Evolutionary conservation across 495 filamentous ascomycete species (phyloP).

Genomic region (Amorphotheca resinae): DNA sequence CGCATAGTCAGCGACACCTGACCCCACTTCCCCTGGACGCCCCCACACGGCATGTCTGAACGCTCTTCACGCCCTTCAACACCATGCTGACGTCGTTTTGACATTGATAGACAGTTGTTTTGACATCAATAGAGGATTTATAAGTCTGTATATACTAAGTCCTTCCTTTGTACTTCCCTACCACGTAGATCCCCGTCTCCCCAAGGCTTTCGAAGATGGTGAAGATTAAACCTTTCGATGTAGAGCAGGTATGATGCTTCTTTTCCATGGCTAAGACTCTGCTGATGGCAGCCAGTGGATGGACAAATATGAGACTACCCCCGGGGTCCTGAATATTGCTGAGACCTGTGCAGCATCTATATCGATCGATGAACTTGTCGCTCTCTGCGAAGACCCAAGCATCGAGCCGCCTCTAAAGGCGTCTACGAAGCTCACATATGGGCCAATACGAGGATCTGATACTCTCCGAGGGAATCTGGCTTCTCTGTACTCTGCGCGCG

Average conservation of each 20-base stretch:
- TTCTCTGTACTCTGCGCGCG: constrained; percentile 48
- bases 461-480: constrained; percentile 50
- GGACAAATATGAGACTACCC: constrained; percentile 64
- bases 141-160: no score
- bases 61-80: no score
- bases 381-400: constrained; percentile 41
- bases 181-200: no score
- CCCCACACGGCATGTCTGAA: no score
- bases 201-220: no score
- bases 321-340: constrained; percentile 66
- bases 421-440: constrained; percentile 52
- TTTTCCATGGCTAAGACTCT: neutral
- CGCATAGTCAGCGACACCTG: no score
- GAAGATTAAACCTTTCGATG: constrained; percentile 56
- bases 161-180: no score
- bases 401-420: constrained; percentile 22
- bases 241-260: constrained; percentile 52
- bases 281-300: constrained; percentile 57
- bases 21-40: no score
- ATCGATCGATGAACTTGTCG: constrained; percentile 58
- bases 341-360: constrained; percentile 80
- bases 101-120: no score
- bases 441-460: constrained; percentile 56
- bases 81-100: no score
- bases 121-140: no score